Conservation (phyloP, 768 basidiomycete genomes). For the Tephrocybe sp. region DNA sequence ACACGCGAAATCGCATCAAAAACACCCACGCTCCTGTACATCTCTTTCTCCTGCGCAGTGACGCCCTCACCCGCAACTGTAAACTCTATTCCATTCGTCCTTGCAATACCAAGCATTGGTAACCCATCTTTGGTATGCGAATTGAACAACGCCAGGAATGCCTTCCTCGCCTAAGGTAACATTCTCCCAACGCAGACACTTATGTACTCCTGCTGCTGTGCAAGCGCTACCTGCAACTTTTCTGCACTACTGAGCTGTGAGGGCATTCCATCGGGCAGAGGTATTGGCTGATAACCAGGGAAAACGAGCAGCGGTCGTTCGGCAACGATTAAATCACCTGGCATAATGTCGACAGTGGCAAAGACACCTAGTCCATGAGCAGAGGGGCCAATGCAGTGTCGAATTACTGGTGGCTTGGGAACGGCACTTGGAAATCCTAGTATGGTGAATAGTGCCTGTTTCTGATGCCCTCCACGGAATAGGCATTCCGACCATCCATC, state of each 20-base stretch:
- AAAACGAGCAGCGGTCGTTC: slow-evolving; percentile 35
- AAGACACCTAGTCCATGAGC: not conserved
- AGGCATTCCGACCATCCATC: not conserved
- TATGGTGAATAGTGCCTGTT: not conserved
- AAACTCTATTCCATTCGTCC: slow-evolving; percentile 25
- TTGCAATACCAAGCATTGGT: slow-evolving; percentile 24
- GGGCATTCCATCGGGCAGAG: not conserved
- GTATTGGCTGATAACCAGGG: not conserved
- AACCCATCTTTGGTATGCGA: slow-evolving; percentile 29
- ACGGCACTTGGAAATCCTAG: slow-evolving; percentile 12
- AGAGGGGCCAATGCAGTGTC: slow-evolving; percentile 1
- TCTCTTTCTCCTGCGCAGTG: not conserved
- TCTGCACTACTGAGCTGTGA: slow-evolving; percentile 1
- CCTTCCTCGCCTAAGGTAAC: slow-evolving; percentile 18
- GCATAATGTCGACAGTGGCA: not conserved
- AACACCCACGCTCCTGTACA: not conserved
- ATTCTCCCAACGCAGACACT: slow-evolving; percentile 20
- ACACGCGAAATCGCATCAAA: slow-evolving; percentile 1
- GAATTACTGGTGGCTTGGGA: not conserved
- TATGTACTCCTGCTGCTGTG: slow-evolving; percentile 13
- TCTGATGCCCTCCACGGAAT: not conserved
- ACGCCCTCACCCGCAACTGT: not conserved
- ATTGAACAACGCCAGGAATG: slow-evolving; percentile 27
- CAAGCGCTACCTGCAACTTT: not conserved
- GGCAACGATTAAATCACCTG: slow-evolving; percentile 5